Evolutionary conservation across 1,284 basidiomycete species (phyloP).

Genomic region (Puccinia triticina): DNA sequence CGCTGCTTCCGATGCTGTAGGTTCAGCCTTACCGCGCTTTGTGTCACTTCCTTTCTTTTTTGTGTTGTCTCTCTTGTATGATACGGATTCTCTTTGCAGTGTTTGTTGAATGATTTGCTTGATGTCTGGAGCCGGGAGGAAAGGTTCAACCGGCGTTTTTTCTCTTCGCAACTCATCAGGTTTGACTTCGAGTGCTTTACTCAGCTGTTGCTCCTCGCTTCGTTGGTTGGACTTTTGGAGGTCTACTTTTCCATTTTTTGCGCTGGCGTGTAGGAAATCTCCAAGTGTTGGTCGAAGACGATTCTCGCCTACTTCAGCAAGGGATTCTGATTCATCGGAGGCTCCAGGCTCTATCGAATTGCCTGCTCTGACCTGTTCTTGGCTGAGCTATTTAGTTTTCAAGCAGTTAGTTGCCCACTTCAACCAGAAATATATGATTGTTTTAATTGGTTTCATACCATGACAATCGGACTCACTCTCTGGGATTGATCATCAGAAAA

Average conservation of each 20-base stretch:
- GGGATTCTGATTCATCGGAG: neutral
- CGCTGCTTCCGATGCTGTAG: neutral
- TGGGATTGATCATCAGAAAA: neutral
- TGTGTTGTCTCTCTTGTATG: neutral
- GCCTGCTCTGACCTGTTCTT: neutral
- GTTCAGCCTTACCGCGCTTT: neutral
- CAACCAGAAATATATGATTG: neutral
- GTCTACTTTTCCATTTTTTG: neutral
- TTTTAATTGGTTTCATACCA: neutral
- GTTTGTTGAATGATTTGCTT: neutral
- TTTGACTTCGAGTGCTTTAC: neutral
- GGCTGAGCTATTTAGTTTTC: neutral
- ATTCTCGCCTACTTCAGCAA: neutral
- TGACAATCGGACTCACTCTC: neutral
- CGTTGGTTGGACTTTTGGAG: neutral
- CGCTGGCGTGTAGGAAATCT: neutral
- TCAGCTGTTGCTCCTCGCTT: neutral
- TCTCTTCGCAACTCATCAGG: neutral
- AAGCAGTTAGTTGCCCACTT: neutral
- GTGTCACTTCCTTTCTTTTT: neutral
- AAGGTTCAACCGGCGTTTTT: neutral
- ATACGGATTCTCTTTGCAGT: too few relatives aligned
- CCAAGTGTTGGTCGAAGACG: neutral
- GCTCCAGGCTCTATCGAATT: neutral
- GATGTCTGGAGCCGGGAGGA: neutral